Base-by-base conservation (phyloP, 169 alveolate species). In the Plasmodium blacklocki region DNA sequence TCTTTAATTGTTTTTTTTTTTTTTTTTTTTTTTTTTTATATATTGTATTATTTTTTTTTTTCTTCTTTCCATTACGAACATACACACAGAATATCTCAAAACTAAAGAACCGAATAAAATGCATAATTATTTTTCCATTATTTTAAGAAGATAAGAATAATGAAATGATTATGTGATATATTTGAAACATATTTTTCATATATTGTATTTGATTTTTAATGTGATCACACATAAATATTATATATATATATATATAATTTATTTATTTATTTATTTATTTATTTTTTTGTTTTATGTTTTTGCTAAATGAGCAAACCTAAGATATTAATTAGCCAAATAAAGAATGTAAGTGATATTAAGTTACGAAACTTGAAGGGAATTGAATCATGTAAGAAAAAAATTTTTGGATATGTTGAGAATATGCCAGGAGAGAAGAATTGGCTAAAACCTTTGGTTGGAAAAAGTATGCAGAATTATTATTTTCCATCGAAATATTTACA, bases 401-500 rank as follows among this genome's bases (percentile, higher is more conserved):
- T 88, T 56, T 88, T 88, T 43, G 93, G 93, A 26, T 88, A 88
- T 60, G 23, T 49, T 52, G 49, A 70, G 88, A 94, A 92, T 50
- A 52, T 88, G 85, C 95, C 95, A 29, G 96, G 96, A 0, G 96
- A 94, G 49, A 93, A 94, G 29, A 94, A 94, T 74, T 94, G 95
- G 95, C 15, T 93, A 18, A 94, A 94, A 78, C 96, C 96, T 1
- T 75, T 94, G 11, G 49, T 91, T 45, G 96, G 96, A 3, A 74
- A 93, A 50, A 90, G 93, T 63, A 76, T 93, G 88, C 92, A 67
- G 15, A 88, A 94, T 59, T 94, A 94, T 93, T 94, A 94, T 88
- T 94, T 93, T 90, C 96, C 96, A 8, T 93, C 95, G 58, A 94
- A 94, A 83, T 94, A 94, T 88, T 83, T 94, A 63, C 96, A 92